A percentile compares a stretch with the other conserved stretches of the same genome.
Conservation (phyloP, 73 alveolate species). For the Paramecium sexaurelia region DNA sequence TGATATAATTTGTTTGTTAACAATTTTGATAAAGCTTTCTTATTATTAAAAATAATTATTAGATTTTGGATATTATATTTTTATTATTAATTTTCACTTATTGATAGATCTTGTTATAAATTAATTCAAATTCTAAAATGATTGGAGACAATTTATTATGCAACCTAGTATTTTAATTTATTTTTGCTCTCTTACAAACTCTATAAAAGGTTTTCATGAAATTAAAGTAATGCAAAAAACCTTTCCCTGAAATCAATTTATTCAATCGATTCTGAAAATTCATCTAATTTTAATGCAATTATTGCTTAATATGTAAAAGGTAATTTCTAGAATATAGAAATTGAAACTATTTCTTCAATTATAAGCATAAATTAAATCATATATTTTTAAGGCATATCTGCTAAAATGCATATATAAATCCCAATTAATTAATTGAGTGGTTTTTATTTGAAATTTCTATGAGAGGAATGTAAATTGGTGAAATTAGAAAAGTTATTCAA, state of each 20-base stretch:
- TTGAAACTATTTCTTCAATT: not conserved
- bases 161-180: not conserved
- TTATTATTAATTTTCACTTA: too few relatives aligned
- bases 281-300: constrained; percentile 22
- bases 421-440: constrained; percentile 9
- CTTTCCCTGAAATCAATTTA: not conserved
- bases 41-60: too few relatives aligned
- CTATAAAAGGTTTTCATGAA: not conserved
- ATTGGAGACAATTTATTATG: not conserved
- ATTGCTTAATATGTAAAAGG: not conserved
- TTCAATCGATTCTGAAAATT: not conserved
- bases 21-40: not conserved
- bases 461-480: not conserved
- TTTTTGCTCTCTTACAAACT: not conserved
- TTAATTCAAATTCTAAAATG: not conserved
- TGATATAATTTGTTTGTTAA: not conserved
- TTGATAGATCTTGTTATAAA: not conserved
- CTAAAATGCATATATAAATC: not conserved
- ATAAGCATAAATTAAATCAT: not conserved
- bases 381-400: not conserved
- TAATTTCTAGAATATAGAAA: not conserved
- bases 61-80: too few relatives aligned
- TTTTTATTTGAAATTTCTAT: not conserved
- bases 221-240: not conserved
- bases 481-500: not conserved